phyloP scores from a whole-genome alignment of 345 rosid species.

The Cardiospermum halicacabum region DNA sequence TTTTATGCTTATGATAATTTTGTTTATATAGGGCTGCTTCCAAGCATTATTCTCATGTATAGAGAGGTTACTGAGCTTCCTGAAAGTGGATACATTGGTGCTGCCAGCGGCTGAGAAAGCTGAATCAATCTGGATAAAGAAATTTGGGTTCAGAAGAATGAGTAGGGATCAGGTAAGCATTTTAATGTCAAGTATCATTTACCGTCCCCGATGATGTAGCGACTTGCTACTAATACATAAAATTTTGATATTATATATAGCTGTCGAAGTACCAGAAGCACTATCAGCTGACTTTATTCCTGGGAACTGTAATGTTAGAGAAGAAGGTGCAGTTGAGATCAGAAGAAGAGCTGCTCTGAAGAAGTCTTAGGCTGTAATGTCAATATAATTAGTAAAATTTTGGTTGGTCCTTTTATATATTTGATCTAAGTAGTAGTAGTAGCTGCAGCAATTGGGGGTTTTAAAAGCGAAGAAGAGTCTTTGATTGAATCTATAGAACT shows the following conservation, averaged over 20 bases:
- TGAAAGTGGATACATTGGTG: constrained; percentile 78
- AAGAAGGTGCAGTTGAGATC: constrained; percentile 48
- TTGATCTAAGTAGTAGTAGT: background rate
- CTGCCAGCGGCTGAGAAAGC: constrained; percentile 99
- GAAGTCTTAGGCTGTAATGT: constrained; percentile 5
- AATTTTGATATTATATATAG: constrained; percentile 32
- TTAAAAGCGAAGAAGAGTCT: background rate
- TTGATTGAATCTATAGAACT: constrained; percentile 12
- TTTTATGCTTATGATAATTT: background rate
- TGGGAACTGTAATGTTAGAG: constrained; percentile 85
- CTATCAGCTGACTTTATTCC: constrained; percentile 71
- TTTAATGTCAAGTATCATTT: background rate
- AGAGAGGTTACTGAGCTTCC: constrained; percentile 63
- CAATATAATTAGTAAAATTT: constrained; percentile 11
- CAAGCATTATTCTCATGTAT: constrained; percentile 82
- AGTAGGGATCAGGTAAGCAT: constrained; percentile 62
- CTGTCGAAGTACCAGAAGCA: constrained; percentile 56
- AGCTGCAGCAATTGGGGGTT: background rate
- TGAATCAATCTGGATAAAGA: constrained; percentile 85
- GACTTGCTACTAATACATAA: background rate
- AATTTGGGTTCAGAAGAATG: constrained; percentile 83
- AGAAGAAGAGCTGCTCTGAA: constrained; percentile 14
- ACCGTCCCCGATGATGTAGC: background rate
- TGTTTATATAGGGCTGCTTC: constrained; percentile 74
- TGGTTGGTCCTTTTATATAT: background rate